These are phyloP conservation scores for Komagataella phaffii DNA, from an alignment of 805 yeast species.

Conservation along the genomic window DNA sequence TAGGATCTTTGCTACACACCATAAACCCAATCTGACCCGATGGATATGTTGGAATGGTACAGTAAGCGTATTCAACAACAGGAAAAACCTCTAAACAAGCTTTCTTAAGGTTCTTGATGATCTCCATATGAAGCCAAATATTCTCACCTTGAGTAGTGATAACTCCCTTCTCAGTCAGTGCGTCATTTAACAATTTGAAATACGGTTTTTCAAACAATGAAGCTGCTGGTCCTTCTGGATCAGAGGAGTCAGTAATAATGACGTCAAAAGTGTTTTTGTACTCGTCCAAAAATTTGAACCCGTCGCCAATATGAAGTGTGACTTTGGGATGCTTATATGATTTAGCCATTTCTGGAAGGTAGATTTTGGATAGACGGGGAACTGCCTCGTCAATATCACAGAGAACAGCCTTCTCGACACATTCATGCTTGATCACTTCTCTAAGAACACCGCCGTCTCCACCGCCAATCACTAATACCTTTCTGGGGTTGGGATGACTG, in stretches of 20 bases:
- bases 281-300: slow-evolving; percentile 58
- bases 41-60: slow-evolving; percentile 80
- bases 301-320: slow-evolving; percentile 61
- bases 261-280: slow-evolving; percentile 45
- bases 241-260: slow-evolving; percentile 84
- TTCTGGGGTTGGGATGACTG: slow-evolving; percentile 63
- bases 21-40: slow-evolving; percentile 79
- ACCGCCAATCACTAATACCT: slow-evolving; percentile 83
- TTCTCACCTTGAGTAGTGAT: slow-evolving; percentile 79
- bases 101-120: slow-evolving; percentile 30
- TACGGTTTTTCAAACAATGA: slow-evolving; percentile 71
- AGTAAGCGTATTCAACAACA: slow-evolving; percentile 53
- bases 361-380: slow-evolving; percentile 55
- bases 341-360: slow-evolving; percentile 64
- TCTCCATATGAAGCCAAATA: slow-evolving; percentile 56
- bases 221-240: slow-evolving; percentile 94
- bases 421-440: slow-evolving; percentile 60
- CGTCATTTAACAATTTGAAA: slow-evolving; percentile 51
- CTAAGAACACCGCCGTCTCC: slow-evolving; percentile 94
- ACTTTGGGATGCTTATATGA: slow-evolving; percentile 54
- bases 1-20: slow-evolving; percentile 48
- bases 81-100: slow-evolving; percentile 44
- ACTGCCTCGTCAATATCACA: slow-evolving; percentile 88
- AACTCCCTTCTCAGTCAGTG: slow-evolving; percentile 50
- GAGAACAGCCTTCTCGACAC: slow-evolving; percentile 51